Evolutionary conservation across 2,329 filamentous ascomycete genomes (phyloP).

Genomic region (Sporothrix brasiliensis): DNA sequence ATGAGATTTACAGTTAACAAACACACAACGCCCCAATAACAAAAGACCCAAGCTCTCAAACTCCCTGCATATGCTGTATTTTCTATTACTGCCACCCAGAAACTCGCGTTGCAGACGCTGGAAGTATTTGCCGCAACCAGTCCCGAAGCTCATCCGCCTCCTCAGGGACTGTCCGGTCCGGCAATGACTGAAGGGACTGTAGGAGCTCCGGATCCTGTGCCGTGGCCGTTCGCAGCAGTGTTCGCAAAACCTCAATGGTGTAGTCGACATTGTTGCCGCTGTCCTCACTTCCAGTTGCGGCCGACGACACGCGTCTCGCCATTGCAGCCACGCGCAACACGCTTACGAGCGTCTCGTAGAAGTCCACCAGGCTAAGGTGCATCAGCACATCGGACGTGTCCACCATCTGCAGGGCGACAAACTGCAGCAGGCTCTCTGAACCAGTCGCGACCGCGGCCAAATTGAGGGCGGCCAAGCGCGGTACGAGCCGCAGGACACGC

Average conservation of each 20-base stretch:
- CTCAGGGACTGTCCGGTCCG: slow-evolving; percentile 55
- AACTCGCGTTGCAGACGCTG: slow-evolving; percentile 37
- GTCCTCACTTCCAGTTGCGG: slow-evolving; percentile 30
- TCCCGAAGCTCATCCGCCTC: slow-evolving; percentile 53
- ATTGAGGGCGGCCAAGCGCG: slow-evolving; percentile 54
- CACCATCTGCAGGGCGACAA: slow-evolving; percentile 57
- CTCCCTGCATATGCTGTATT: too few species aligned
- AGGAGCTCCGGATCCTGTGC: slow-evolving; percentile 47
- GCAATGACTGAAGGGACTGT: slow-evolving; percentile 48
- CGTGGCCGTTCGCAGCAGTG: slow-evolving; percentile 48
- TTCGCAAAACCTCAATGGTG: slow-evolving; percentile 46
- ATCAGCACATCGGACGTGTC: slow-evolving; percentile 54
- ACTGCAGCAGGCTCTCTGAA: slow-evolving; percentile 50
- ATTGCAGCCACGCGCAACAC: slow-evolving; percentile 50
- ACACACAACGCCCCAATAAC: background rate
- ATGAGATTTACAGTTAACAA: background rate
- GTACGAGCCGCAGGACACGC: slow-evolving; percentile 56
- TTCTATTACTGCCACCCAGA: slow-evolving; percentile 30
- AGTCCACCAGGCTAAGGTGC: slow-evolving; percentile 56
- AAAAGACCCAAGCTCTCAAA: background rate
- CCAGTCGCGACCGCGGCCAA: slow-evolving; percentile 43
- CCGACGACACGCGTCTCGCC: background rate
- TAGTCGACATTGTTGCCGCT: slow-evolving; percentile 34
- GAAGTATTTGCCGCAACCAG: slow-evolving; percentile 51
- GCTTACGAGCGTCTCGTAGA: slow-evolving; percentile 55